phyloP scores from a whole-genome alignment of 1,139 yeast genomes.

The Suhomyces panamericanus region DNA sequence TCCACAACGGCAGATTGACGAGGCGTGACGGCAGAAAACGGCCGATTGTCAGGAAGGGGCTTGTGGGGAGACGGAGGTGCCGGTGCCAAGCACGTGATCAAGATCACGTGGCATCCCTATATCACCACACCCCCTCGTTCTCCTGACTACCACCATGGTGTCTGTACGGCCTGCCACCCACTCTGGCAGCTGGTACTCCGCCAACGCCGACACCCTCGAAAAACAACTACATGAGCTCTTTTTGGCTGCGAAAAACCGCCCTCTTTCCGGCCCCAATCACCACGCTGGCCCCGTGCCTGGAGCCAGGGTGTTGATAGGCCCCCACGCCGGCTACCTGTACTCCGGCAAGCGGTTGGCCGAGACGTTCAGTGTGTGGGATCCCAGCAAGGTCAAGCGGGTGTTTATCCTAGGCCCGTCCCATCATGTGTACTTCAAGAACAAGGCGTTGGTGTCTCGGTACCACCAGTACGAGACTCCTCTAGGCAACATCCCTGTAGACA shows the following conservation, averaged over 20 bases:
- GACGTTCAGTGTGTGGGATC: conserved; percentile 72
- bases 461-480: conserved; percentile 74
- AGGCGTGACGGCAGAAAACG: too few species aligned
- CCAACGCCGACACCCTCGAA: conserved; percentile 41
- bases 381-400: conserved; percentile 55
- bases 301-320: conserved; percentile 63
- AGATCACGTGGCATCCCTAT: neutral
- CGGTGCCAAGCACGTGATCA: conserved; percentile 2
- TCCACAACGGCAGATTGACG: too few species aligned
- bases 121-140: conserved; percentile 2
- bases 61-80: too few species aligned
- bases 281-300: conserved; percentile 35
- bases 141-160: conserved; percentile 19
- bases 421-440: conserved; percentile 72
- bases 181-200: conserved; percentile 86
- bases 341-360: conserved; percentile 80
- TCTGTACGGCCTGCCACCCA: conserved; percentile 68
- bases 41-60: too few species aligned
- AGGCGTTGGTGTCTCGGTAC: conserved; percentile 58
- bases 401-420: conserved; percentile 93
- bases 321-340: conserved; percentile 91
- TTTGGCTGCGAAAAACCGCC: conserved; percentile 19
- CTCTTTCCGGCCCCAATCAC: conserved; percentile 5
- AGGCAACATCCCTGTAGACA: conserved; percentile 72
- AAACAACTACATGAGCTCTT: conserved; percentile 52